Evolutionary conservation across 2,329 filamentous ascomycete genomes (phyloP).

Genomic region (Bipolaris cookei): DNA sequence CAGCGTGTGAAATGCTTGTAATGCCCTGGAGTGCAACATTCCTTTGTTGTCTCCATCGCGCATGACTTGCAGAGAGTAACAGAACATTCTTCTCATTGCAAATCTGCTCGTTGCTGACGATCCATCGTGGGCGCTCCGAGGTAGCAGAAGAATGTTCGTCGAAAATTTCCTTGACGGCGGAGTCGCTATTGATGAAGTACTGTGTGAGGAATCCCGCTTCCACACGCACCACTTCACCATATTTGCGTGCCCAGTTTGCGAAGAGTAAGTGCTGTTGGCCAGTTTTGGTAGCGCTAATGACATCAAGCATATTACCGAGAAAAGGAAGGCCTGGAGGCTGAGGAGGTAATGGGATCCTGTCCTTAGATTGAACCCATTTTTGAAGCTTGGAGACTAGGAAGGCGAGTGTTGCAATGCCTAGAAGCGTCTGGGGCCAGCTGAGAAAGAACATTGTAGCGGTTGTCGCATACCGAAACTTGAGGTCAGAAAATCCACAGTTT

Average conservation of each 20-base stretch:
- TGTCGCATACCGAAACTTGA: no score
- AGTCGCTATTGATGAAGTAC: slow-evolving; percentile 48
- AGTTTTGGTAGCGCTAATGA: no score
- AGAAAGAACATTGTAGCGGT: no score
- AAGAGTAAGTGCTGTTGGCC: slow-evolving; percentile 7
- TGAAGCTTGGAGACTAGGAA: no score
- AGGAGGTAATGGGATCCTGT: no score
- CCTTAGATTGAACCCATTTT: no score
- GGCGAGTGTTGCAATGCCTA: no score
- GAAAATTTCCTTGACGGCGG: slow-evolving; percentile 52
- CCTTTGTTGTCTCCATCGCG: slow-evolving; percentile 4
- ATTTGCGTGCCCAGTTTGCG: slow-evolving; percentile 4
- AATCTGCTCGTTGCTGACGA: slow-evolving; percentile 18
- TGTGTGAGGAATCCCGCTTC: slow-evolving; percentile 13
- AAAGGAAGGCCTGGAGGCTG: no score
- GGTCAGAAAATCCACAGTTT: no score
- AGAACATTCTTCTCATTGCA: slow-evolving; percentile 17
- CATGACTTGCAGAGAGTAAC: slow-evolving; percentile 8
- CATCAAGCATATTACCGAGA: no score
- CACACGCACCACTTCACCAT: slow-evolving; percentile 12
- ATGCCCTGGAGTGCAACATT: slow-evolving; percentile 8
- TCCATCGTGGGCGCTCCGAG: slow-evolving; percentile 39
- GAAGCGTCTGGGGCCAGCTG: no score
- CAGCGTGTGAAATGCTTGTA: slow-evolving; percentile 13
- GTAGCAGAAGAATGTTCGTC: slow-evolving; percentile 46